Percentiles rank a stretch among this genome's conserved stretches.
Evolutionary conservation across 1,284 basidiomycete genomes (phyloP).

Genomic region (Polyporus tsugae): DNA sequence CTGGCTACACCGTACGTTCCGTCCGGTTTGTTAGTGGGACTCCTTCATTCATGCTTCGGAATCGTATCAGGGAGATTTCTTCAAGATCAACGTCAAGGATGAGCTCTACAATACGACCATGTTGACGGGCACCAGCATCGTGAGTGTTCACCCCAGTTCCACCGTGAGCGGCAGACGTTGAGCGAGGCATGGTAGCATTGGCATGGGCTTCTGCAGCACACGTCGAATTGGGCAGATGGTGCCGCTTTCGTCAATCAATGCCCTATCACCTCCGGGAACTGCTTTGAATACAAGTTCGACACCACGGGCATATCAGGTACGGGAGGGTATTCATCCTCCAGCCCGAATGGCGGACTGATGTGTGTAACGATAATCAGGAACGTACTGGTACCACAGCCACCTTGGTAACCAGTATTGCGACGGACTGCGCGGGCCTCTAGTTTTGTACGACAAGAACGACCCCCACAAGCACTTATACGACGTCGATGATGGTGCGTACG

Average conservation of each 20-base stretch:
- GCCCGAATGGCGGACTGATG: neutral
- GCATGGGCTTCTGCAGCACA: conserved; percentile 45
- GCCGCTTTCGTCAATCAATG: conserved; percentile 51
- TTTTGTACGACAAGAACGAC: conserved; percentile 53
- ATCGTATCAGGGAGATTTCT: conserved; percentile 35
- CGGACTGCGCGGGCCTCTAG: conserved; percentile 43
- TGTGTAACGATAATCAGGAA: conserved; percentile 15
- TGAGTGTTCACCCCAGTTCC: conserved; percentile 10
- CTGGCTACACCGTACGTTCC: neutral
- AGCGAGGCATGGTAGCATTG: conserved; percentile 38
- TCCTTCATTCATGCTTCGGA: neutral
- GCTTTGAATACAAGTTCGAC: conserved; percentile 52
- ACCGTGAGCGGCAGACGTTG: conserved; percentile 7
- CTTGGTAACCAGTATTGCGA: conserved; percentile 36
- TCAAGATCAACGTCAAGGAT: conserved; percentile 45
- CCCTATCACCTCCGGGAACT: conserved; percentile 52
- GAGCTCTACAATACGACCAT: conserved; percentile 44
- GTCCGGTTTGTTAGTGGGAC: too few species aligned
- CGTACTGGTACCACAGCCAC: conserved; percentile 39
- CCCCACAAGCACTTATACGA: conserved; percentile 49
- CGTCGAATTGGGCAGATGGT: conserved; percentile 40
- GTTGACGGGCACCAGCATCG: conserved; percentile 43
- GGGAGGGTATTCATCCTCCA: conserved; percentile 30
- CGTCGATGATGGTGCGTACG: conserved; percentile 43
- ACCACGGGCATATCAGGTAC: conserved; percentile 23